Base-by-base conservation (phyloP, 768 basidiomycete genomes). In the Auriscalpium vulgare region DNA sequence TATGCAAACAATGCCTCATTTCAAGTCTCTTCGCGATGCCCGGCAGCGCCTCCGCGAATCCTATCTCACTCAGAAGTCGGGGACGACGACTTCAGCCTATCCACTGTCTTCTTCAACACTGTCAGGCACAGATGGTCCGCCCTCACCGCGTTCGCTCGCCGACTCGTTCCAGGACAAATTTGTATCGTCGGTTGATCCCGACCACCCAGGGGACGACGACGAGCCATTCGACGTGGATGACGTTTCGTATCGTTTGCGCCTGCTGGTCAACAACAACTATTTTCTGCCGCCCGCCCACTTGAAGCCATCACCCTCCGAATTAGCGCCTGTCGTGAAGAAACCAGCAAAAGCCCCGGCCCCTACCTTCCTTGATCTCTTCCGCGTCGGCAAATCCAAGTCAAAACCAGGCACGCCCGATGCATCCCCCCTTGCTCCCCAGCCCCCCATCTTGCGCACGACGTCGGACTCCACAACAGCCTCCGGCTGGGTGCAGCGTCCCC, bases 201-300 rank as follows among this genome's bases (percentile, higher is more conserved):
- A 67, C 10, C 57, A 65, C 10, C 52, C 63, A 8, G 66, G 69
- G 37, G 58, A 61, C 38, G 47, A 57, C 36, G 60, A 60, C 50
- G 53, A 60, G 23, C 55, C 62, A 37, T 69, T 75, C 57, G 74
- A 74, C 62, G 77, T 78, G 19, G 90, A 93, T 69, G 91, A 93
- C 64, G 89, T 92, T 43, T 83, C 88, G 17, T 89, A 90, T 71
- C 86, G 91, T 21, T 80, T 93, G 17, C 85, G 84, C 43, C 78
- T 93, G 53, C 80, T 93, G 43, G 85, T 93, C 53, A 88, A 86
- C 68, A 93, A 93, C 70, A 91, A 78, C 65, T 93, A 93, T 67
- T 93, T 89, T 65, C 82, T 93, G 38, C 91, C 91, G 4, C 91
- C 91, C 10, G 90, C 91, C 0, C 91, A 93, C 64, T 78, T 83